Conservation (phyloP, 257 asterid species). For the Euphrasia confusa region DNA sequence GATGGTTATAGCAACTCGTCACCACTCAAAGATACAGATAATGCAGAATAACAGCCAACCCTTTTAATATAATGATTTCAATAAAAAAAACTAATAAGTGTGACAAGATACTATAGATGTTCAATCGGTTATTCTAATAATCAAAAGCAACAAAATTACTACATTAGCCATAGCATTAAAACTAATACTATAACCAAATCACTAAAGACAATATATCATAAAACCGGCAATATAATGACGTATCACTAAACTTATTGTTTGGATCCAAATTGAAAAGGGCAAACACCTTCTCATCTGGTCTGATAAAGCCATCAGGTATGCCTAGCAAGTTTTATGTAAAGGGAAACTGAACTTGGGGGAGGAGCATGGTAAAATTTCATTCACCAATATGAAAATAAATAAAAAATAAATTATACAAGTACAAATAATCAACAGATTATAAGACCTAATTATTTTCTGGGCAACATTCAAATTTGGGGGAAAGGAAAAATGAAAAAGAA, state of each 20-base stretch:
- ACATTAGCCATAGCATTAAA: neutral
- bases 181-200: slow-evolving; percentile 7
- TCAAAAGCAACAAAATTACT: slow-evolving; percentile 3
- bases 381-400: neutral
- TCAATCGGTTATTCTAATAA: slow-evolving; percentile 8
- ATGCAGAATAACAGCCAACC: slow-evolving; percentile 29
- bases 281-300: neutral
- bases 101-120: slow-evolving; percentile 23
- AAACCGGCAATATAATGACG: neutral
- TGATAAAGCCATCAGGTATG: slow-evolving; percentile 1
- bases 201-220: neutral
- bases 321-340: neutral
- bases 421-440: neutral
- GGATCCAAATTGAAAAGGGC: neutral
- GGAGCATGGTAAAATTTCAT: neutral
- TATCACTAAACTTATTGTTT: neutral
- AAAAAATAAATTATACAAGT: neutral
- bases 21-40: slow-evolving; percentile 26
- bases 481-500: neutral
- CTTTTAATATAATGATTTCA: slow-evolving; percentile 19
- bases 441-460: slow-evolving; percentile 5
- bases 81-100: slow-evolving; percentile 26
- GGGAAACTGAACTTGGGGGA: neutral
- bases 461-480: neutral
- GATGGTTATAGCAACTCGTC: slow-evolving; percentile 25